Evolutionary conservation across 1,284 basidiomycete genomes (phyloP), one percentile per base, ranked within the genome.

Genomic region (Ustilago lituana): DNA sequence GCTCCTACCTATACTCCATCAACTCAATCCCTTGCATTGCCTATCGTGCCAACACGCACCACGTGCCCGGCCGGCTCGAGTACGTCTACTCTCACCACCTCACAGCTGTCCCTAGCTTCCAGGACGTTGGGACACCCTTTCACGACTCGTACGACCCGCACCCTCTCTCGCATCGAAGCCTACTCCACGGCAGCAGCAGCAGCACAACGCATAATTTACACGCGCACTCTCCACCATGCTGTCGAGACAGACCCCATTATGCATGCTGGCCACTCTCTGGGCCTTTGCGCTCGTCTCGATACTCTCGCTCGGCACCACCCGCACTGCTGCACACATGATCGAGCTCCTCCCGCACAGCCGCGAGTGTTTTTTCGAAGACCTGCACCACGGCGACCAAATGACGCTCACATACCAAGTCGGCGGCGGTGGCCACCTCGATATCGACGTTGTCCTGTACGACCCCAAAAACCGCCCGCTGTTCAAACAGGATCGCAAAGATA

Each of bases 351-450:
- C 94, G 20, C 89, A 89, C 32, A 88, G 88, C 78, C 94, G 93
- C 82, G 93, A 97, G 78, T 99, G 95, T 84, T 99, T 95, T 87
- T 98, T 96, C 82, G 96, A 99, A 85, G 93, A 95, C 83, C 87
- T 99, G 27, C 93, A 97, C 80, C 86, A 89, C 60, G 90, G 94
- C 82, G 95, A 99, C 26, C 81, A 98, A 93, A 98, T 99, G 95
- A 97, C 96, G 26, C 91, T 99, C 51, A 97, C 95, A 40, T 98
- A 97, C 83, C 95, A 98, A 87, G 95, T 98, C 11, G 94, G 94
- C 52, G 91, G 92, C 20, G 94, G 95, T 26, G 96, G 96, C 1
- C 91, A 97, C 78, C 85, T 98, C 50, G 96, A 98, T 83, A 92
- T 99, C 67, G 95, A 98, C 84, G 95, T 97, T 78, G 93, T 89